These are phyloP conservation scores for Candida corydali DNA, from an alignment of 805 yeast species.

Conservation along the genomic window DNA sequence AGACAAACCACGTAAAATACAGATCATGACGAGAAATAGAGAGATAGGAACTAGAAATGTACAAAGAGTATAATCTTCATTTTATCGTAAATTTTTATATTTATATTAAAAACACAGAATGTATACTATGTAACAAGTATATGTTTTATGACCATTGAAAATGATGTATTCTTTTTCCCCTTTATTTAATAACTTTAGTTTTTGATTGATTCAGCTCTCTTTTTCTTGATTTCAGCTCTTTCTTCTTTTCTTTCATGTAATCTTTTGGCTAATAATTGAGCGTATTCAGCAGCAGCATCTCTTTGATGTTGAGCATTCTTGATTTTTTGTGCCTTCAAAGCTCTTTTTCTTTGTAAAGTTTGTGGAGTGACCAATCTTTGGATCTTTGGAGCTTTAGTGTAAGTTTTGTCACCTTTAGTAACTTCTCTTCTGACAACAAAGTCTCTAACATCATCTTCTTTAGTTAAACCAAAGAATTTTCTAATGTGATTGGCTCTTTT, in stretches of 20 bases:
- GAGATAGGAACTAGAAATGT: too few species aligned
- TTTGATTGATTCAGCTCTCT: constrained; percentile 99
- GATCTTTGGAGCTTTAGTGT: constrained; percentile 99
- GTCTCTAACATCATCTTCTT: constrained; percentile 84
- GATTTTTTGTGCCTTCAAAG: constrained; percentile 87
- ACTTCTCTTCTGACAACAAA: constrained; percentile 98
- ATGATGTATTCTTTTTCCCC: constrained; percentile 5
- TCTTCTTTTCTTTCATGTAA: constrained; percentile 97
- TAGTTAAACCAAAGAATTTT: constrained; percentile 97
- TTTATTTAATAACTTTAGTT: constrained; percentile 60
- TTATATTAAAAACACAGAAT: constrained; percentile 7
- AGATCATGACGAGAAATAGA: too few species aligned
- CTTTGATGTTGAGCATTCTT: constrained; percentile 97
- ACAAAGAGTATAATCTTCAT: too few species aligned
- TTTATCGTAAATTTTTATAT: constrained; percentile 7
- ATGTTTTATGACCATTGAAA: constrained; percentile 6
- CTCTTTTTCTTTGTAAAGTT: constrained; percentile 98
- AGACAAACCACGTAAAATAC: neutral
- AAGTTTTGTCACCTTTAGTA: constrained; percentile 95
- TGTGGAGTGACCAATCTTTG: constrained; percentile 99
- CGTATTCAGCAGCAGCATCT: constrained; percentile 99
- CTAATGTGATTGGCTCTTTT: constrained; percentile 99
- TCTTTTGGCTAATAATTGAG: constrained; percentile 97
- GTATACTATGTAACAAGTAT: constrained; percentile 9
- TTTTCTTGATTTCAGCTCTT: constrained; percentile 97